Conservation (phyloP, 1,139 yeast genomes). For the Blastobotrys capitulatus region DNA sequence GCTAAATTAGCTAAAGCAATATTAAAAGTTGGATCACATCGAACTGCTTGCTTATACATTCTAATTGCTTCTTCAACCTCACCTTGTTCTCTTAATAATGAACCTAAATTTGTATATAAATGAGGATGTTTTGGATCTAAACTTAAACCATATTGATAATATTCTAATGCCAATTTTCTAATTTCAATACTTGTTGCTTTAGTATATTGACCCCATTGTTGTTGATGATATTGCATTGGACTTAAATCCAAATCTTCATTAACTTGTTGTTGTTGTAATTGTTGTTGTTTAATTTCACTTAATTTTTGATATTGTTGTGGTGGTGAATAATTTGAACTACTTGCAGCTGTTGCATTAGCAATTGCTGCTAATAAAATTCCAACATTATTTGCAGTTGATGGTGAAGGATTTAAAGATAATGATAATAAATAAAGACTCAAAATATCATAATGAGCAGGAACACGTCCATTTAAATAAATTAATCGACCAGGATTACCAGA, state of each 20-base stretch:
- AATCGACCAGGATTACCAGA: constrained; percentile 27
- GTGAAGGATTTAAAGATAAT: constrained; percentile 30
- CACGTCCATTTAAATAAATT: constrained; percentile 27
- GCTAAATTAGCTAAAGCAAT: constrained; percentile 34
- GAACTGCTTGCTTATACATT: constrained; percentile 31
- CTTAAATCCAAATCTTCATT: neutral
- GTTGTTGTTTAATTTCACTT: neutral
- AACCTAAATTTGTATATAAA: constrained; percentile 33
- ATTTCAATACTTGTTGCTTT: constrained; percentile 12
- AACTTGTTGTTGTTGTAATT: neutral
- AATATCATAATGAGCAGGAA: constrained; percentile 30
- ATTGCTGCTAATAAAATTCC: constrained; percentile 29
- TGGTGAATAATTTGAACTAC: neutral
- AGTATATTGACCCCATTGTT: neutral
- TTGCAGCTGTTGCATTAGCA: constrained; percentile 2
- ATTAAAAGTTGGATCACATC: constrained; percentile 30
- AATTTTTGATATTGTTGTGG: neutral
- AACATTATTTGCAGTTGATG: constrained; percentile 34
- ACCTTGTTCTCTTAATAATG: constrained; percentile 33
- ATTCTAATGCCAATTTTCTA: constrained; percentile 27
- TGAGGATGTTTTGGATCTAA: constrained; percentile 34
- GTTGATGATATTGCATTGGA: neutral
- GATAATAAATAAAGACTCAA: constrained; percentile 30
- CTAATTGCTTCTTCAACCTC: constrained; percentile 28
- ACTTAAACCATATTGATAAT: constrained; percentile 31